These are phyloP conservation scores for Copromyces sp. DNA, from an alignment of 495 filamentous ascomycete genomes.

Conservation along the genomic window DNA sequence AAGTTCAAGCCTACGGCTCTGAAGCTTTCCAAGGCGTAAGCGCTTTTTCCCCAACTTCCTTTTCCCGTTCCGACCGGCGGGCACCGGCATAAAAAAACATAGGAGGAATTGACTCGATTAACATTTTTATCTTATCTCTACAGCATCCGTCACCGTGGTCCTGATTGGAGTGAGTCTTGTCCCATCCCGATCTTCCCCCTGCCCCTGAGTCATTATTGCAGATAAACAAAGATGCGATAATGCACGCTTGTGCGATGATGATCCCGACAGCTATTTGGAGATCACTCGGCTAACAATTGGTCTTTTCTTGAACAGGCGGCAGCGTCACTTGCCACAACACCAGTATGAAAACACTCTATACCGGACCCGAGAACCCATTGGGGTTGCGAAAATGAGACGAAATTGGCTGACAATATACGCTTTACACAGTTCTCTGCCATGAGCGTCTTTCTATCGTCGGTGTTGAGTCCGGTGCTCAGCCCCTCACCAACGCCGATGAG, in stretches of 20 bases:
- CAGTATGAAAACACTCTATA: conserved; percentile 42
- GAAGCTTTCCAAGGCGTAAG: conserved; percentile 91
- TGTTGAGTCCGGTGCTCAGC: conserved; percentile 91
- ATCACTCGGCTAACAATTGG: conserved; percentile 11
- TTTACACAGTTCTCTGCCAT: conserved; percentile 73
- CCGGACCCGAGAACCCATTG: background rate
- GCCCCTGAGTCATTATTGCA: conserved; percentile 13
- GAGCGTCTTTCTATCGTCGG: conserved; percentile 96
- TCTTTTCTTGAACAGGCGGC: conserved; percentile 49
- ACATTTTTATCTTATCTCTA: conserved; percentile 26
- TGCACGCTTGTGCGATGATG: conserved; percentile 2
- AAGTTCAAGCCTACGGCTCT: conserved; percentile 96
- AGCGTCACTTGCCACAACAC: conserved; percentile 82
- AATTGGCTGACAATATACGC: conserved; percentile 12
- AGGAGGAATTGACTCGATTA: conserved; percentile 20
- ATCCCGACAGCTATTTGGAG: background rate
- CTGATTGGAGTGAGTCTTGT: conserved; percentile 85
- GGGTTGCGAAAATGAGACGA: background rate
- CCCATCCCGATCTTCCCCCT: background rate
- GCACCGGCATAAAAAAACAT: conserved; percentile 2
- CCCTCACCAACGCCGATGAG: conserved; percentile 81
- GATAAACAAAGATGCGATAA: conserved; percentile 6
- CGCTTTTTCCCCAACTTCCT: conserved; percentile 8
- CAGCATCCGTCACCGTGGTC: conserved; percentile 90
- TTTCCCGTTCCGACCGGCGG: background rate